Percentiles rank a stretch among this genome's conserved stretches.
phyloP scores from a whole-genome alignment of 768 basidiomycete genomes.

The Kwoniella pini region DNA sequence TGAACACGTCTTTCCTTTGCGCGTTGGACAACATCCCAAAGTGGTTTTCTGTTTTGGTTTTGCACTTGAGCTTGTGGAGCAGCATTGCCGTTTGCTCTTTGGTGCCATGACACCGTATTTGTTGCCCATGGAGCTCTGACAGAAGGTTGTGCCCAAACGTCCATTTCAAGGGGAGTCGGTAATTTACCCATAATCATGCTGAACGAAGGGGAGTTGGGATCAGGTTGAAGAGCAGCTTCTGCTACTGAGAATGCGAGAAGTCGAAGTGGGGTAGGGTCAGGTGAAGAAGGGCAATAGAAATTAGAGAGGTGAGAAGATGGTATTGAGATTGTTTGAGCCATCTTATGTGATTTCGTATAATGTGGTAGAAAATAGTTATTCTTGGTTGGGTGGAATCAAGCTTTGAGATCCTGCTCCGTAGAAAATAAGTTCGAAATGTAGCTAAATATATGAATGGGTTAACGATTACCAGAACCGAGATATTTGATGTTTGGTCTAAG shows the following conservation, averaged over 20 bases:
- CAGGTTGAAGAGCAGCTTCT: slow-evolving; percentile 45
- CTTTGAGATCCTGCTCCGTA: slow-evolving; percentile 10
- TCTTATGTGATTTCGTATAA: slow-evolving; percentile 7
- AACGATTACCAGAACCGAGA: slow-evolving; percentile 18
- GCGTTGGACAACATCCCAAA: slow-evolving; percentile 40
- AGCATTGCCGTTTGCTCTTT: not conserved
- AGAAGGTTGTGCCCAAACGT: not conserved
- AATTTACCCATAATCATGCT: slow-evolving; percentile 8
- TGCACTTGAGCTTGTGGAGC: not conserved
- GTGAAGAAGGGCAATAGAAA: slow-evolving; percentile 34
- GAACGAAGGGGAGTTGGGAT: slow-evolving; percentile 47
- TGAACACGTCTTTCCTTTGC: slow-evolving; percentile 28
- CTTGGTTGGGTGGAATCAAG: not conserved
- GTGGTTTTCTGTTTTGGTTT: slow-evolving; percentile 11
- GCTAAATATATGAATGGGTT: not conserved
- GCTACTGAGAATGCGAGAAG: slow-evolving; percentile 46
- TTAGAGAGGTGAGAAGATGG: slow-evolving; percentile 18
- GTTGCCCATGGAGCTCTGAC: not conserved
- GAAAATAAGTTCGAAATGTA: not conserved
- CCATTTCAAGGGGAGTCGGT: slow-evolving; percentile 15
- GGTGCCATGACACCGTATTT: not conserved
- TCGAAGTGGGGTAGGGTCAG: slow-evolving; percentile 45
- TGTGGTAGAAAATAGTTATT: not conserved
- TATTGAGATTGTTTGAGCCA: slow-evolving; percentile 32
- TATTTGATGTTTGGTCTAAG: slow-evolving; percentile 5